Evolutionary conservation across 2,329 filamentous ascomycete species (phyloP), one percentile per base, ranked within the genome.

Genomic region (Fusarium napiforme): DNA sequence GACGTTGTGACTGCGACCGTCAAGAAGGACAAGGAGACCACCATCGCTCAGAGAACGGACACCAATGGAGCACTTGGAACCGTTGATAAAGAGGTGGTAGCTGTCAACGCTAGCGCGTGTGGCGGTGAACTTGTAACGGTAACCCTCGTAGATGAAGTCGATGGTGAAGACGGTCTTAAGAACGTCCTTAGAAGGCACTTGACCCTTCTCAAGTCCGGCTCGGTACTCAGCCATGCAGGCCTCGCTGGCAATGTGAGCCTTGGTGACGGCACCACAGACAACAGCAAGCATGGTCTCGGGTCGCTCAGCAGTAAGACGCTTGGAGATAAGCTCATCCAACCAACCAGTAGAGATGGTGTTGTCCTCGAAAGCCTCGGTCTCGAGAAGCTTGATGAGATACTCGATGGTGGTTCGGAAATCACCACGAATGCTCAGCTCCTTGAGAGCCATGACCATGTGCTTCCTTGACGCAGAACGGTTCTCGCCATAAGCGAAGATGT

Each of bases 311-410:
- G 96, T 99, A 77, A 99, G 87, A 83, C 96, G 97, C 84, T 98
- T 98, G 69, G 96, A 95, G 83, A 99, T 99, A 69, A 99, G 91
- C 89, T 99, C 95, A 81, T 99, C 96, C 49, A 99, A 89, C 96
- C 96, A 99, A 78, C 96, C 96, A 23, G 96, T 99, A 40, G 96
- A 98, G 82, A 99, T 99, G 75, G 96, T 99, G 87, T 99, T 99
- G 70, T 97, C 95, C 85, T 98, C 96, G 81, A 99, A 99, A 67
- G 95, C 96, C 73, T 97, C 96, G 1, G 97, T 99, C 85, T 99
- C 96, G 50, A 99, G 90, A 75, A 99, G 90, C 88, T 99, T 99
- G 85, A 99, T 98, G 74, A 99, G 90, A 82, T 99, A 99, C 83
- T 99, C 96, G 63, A 99, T 96, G 2, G 96, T 99, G 60, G 96